Percentiles rank a stretch among this genome's conserved stretches.
Evolutionary conservation across 2,329 filamentous ascomycete genomes (phyloP).

Genomic region (Hymenoscyphus linearis): DNA sequence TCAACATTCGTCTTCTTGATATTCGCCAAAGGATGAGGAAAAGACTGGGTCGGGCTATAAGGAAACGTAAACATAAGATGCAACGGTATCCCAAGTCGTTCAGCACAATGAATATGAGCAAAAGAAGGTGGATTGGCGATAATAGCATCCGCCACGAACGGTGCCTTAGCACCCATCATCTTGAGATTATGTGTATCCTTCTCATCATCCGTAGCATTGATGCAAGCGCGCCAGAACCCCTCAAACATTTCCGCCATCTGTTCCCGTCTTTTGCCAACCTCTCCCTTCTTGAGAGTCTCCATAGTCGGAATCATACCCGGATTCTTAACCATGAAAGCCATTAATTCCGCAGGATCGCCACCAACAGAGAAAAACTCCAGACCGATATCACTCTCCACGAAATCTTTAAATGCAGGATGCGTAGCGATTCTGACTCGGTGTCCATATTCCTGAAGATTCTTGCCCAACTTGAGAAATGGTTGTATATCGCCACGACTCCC

Average conservation of each 20-base stretch:
- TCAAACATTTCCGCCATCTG: conserved; percentile 79
- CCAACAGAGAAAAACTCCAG: conserved; percentile 79
- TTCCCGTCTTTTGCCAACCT: conserved; percentile 60
- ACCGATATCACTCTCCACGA: conserved; percentile 65
- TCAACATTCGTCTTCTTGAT: conserved; percentile 70
- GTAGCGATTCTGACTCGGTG: conserved; percentile 75
- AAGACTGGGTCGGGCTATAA: conserved; percentile 68
- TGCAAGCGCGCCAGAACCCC: conserved; percentile 75
- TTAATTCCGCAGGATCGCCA: conserved; percentile 73
- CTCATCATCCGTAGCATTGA: conserved; percentile 67
- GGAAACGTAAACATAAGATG: conserved; percentile 89
- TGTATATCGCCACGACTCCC: conserved; percentile 76
- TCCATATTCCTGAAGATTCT: conserved; percentile 65
- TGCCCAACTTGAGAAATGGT: conserved; percentile 71
- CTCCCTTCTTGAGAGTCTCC: conserved; percentile 66
- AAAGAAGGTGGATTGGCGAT: conserved; percentile 80
- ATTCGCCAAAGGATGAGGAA: conserved; percentile 67
- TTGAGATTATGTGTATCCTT: conserved; percentile 54
- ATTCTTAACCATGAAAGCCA: conserved; percentile 84
- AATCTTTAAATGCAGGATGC: conserved; percentile 71
- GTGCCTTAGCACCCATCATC: conserved; percentile 57
- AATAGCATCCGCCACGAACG: conserved; percentile 71
- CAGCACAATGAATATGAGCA: conserved; percentile 73
- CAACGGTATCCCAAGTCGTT: conserved; percentile 69
- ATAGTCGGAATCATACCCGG: conserved; percentile 71